Conservation (phyloP, 192 early-diverging fungal genomes). For the Mortierella antarctica region DNA sequence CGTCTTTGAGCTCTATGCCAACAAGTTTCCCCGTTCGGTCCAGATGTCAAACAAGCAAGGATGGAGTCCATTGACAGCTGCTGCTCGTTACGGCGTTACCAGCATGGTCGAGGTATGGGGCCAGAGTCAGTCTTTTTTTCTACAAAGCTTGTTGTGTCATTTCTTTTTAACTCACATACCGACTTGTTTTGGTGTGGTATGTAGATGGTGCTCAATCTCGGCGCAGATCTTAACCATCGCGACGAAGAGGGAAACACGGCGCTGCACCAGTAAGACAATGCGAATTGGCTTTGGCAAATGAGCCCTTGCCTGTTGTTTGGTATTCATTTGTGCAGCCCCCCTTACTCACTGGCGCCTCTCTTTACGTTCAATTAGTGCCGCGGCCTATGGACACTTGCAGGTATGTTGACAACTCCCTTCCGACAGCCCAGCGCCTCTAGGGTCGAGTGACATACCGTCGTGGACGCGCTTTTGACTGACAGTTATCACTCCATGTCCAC, state of each 20-base stretch:
- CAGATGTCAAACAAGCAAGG: slow-evolving; percentile 46
- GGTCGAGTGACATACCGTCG: no score
- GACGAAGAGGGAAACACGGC: slow-evolving; percentile 48
- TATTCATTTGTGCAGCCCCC: background rate
- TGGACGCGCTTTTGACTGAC: no score
- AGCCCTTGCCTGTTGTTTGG: background rate
- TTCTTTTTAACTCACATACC: background rate
- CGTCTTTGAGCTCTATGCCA: slow-evolving; percentile 49
- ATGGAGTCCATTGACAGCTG: slow-evolving; percentile 39
- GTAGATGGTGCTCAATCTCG: slow-evolving; percentile 42
- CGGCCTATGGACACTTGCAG: slow-evolving; percentile 49
- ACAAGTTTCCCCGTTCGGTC: slow-evolving; percentile 34
- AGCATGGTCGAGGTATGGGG: slow-evolving; percentile 38
- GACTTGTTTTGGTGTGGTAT: background rate
- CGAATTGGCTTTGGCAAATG: background rate
- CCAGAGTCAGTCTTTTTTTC: background rate
- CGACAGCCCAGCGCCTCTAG: no score
- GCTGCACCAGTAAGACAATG: slow-evolving; percentile 39
- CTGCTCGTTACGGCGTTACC: slow-evolving; percentile 37
- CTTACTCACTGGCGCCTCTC: no score
- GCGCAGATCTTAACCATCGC: slow-evolving; percentile 45
- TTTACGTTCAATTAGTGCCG: slow-evolving; percentile 22
- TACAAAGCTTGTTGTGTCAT: background rate
- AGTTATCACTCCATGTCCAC: no score
- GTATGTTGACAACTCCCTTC: background rate